Percentiles rank a stretch among this genome's conserved stretches.
phyloP scores from a whole-genome alignment of 1,284 basidiomycete species.

The Xanthoconium separans region DNA sequence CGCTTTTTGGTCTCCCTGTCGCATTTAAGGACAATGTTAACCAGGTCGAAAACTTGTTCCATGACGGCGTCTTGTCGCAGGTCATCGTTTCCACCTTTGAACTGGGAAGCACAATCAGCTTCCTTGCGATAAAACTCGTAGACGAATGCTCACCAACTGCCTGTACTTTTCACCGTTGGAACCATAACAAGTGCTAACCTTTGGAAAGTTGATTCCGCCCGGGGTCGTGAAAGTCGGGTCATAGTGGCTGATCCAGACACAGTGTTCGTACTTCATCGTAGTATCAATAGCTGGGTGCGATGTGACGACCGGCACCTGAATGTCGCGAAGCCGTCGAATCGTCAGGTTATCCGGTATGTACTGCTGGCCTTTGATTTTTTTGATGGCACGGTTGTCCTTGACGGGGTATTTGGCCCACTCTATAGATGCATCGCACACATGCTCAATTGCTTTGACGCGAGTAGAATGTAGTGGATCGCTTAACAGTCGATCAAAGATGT shows the following conservation, averaged over 20 bases:
- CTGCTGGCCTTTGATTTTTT: slow-evolving; percentile 23
- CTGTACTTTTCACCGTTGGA: slow-evolving; percentile 69
- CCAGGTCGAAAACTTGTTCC: slow-evolving; percentile 95
- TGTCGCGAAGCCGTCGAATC: slow-evolving; percentile 50
- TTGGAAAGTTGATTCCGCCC: slow-evolving; percentile 84
- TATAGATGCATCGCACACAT: slow-evolving; percentile 71
- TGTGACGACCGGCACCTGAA: slow-evolving; percentile 84
- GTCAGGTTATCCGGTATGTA: slow-evolving; percentile 42
- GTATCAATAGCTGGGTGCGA: slow-evolving; percentile 69
- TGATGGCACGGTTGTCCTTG: slow-evolving; percentile 30
- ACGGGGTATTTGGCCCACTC: slow-evolving; percentile 77
- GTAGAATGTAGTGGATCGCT: slow-evolving; percentile 37
- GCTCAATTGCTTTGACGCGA: slow-evolving; percentile 61
- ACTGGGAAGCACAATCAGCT: slow-evolving; percentile 47
- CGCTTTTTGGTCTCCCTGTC: slow-evolving; percentile 80
- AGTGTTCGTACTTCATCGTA: slow-evolving; percentile 64
- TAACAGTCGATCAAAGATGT: slow-evolving; percentile 65
- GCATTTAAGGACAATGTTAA: slow-evolving; percentile 74
- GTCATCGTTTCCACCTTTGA: slow-evolving; percentile 91
- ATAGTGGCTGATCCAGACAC: slow-evolving; percentile 68
- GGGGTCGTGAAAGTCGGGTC: slow-evolving; percentile 61
- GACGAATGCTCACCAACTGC: slow-evolving; percentile 67
- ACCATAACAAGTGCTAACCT: slow-evolving; percentile 75
- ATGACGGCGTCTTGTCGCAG: slow-evolving; percentile 97
- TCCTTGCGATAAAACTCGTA: neutral